Base-by-base conservation (phyloP, 352 stramenopile genomes). In the Globisporangium okanoganense region DNA sequence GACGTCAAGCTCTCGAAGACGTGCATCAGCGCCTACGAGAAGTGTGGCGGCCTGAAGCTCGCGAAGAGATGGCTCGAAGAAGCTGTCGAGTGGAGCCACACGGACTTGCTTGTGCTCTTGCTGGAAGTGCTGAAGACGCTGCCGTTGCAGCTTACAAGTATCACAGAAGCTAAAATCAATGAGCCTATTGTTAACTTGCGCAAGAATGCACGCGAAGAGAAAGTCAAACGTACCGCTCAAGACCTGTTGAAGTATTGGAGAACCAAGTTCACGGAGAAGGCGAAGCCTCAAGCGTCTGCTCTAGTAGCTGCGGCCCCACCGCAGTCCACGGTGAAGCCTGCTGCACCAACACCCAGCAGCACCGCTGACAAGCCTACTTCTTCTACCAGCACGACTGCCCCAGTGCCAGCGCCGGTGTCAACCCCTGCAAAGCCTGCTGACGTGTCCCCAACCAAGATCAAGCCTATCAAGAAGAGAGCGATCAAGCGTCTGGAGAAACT, bases 121-220 rank as follows among this genome's bases (percentile, higher is more conserved):
- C 76, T 95, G 66, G 78, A 88, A 67, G 84, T 92, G 58, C 67
- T 95, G 50, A 88, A 93, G 69, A 76, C 75, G 29, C 67, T 95
- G 64, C 83, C 85, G 48, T 73, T 95, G 56, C 79, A 91, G 74
- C 82, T 95, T 69, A 78, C 72, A 69, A 92, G 83, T 73, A 95
- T 95, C 71, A 95, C 85, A 48, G 83, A 93, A 69, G 85, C 85
- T 62, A 74, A 75, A 55, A 95, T 95, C 66, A 95, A 95, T 76
- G 83, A 95, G 65, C 85, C 85, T 44, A 92, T 95, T 71, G 85
- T 95, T 56, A 83, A 91, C 71, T 74, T 95, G 40, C 79, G 82
- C 65, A 95, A 95, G 57, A 83, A 72, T 35, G 81, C 83, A 47
- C 72, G 77, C 24, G 81, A 93, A 66, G 85, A 95, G 54, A 80